Percentiles rank a stretch among this genome's conserved stretches.
Conservation (phyloP, 2,329 filamentous ascomycete species). For the Polytolypa hystricis region DNA sequence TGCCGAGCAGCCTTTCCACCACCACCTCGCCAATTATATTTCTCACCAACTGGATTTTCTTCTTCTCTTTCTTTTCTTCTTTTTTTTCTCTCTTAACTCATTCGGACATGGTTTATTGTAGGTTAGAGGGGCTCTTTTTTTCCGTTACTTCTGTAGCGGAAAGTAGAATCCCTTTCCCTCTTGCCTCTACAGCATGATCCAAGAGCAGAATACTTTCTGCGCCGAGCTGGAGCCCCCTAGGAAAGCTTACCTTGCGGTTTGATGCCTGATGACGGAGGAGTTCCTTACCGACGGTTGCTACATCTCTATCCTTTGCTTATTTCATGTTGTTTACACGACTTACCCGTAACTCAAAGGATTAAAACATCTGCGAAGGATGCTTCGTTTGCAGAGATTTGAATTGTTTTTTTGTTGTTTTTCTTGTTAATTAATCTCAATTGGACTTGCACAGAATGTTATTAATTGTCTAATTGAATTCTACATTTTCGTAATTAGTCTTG, state of each 20-base stretch:
- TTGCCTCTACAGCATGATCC: constrained; percentile 53
- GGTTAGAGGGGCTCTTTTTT: constrained; percentile 35
- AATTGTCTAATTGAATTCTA: too few relatives aligned
- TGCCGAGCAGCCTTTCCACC: too few relatives aligned
- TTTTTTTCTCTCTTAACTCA: constrained; percentile 39
- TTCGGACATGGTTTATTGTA: constrained; percentile 58
- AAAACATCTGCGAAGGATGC: too few relatives aligned
- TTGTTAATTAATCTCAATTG: too few relatives aligned
- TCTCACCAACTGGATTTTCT: constrained; percentile 13
- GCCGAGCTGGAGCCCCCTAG: constrained; percentile 56
- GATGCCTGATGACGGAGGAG: constrained; percentile 44
- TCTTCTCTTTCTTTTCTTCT: constrained; percentile 23
- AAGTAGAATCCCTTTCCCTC: constrained; percentile 41
- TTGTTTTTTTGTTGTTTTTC: too few relatives aligned
- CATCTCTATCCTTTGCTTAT: constrained; percentile 26
- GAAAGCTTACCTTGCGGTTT: constrained; percentile 21
- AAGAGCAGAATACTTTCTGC: constrained; percentile 44
- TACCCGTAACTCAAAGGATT: too few relatives aligned
- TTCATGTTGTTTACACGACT: not conserved
- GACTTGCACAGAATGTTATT: too few relatives aligned
- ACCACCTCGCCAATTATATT: too few relatives aligned
- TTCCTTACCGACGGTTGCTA: constrained; percentile 59
- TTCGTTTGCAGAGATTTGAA: too few relatives aligned
- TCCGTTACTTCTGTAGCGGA: too few relatives aligned
- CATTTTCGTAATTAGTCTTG: too few relatives aligned